phyloP scores from a whole-genome alignment of 2,329 filamentous ascomycete genomes.

The Zymoseptoria brevis region DNA sequence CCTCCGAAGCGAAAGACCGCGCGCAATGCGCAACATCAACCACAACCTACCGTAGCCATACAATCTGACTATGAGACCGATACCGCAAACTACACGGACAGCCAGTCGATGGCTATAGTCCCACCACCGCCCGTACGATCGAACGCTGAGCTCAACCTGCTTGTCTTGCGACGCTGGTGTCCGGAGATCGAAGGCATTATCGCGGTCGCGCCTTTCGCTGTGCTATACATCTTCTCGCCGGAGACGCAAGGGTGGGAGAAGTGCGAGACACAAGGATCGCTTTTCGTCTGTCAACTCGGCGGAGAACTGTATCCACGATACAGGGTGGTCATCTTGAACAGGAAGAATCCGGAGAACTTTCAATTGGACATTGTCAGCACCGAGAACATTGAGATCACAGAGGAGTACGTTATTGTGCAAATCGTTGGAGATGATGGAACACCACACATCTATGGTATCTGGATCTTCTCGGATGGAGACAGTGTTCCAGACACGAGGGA shows the following conservation, averaged over 20 bases:
- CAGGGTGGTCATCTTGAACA: conserved; percentile 40
- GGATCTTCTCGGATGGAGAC: conserved; percentile 57
- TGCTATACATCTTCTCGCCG: conserved; percentile 72
- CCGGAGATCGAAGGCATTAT: conserved; percentile 65
- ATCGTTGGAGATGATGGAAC: conserved; percentile 30
- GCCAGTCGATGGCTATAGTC: conserved; percentile 19
- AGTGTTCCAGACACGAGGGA: conserved; percentile 35
- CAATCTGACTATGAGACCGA: conserved; percentile 48
- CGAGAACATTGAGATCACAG: conserved; percentile 41
- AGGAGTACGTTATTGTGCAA: conserved; percentile 54
- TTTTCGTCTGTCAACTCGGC: conserved; percentile 70
- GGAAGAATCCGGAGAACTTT: conserved; percentile 43
- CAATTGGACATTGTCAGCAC: conserved; percentile 34
- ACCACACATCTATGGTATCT: conserved; percentile 50
- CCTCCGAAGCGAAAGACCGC: conserved; percentile 8
- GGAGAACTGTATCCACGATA: conserved; percentile 32
- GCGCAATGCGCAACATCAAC: conserved; percentile 11
- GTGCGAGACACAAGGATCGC: conserved; percentile 71
- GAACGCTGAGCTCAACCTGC: conserved; percentile 80
- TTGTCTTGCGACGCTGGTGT: conserved; percentile 73
- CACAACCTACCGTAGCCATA: conserved; percentile 10
- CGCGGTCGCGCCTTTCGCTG: conserved; percentile 74
- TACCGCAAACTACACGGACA: conserved; percentile 30
- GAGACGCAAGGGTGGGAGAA: conserved; percentile 70
- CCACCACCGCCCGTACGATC: conserved; percentile 50